Evolutionary conservation across 2,329 filamentous ascomycete genomes (phyloP), one percentile per base, ranked within the genome.

Genomic region (Lachnellula hyalina): DNA sequence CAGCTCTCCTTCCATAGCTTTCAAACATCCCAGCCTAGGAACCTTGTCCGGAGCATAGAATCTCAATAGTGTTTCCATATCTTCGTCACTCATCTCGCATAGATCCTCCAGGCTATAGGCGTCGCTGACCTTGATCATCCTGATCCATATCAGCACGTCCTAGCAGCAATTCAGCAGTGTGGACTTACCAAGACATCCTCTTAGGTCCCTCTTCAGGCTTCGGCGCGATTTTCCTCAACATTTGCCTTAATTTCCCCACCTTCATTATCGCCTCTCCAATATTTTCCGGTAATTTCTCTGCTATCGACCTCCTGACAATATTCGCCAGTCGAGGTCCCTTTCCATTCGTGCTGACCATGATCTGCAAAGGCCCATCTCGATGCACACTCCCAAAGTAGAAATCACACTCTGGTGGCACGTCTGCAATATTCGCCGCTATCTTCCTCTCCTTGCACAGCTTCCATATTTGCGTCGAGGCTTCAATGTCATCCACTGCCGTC

Each of bases 311-410:
- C 52, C 93, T 78, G 49, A 99, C 88, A 47, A 92, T 85, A 63
- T 90, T 93, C 9, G 94, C 94, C 60, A 99, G 75, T 68, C 93
- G 86, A 0, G 94, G 94, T 0, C 94, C 94, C 70, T 96, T 96
- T 51, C 94, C 94, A 70, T 97, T 99, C 36, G 94, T 99, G 75
- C 89, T 95, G 64, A 99, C 93, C 94, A 99, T 99, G 67, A 99
- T 87, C 76, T 99, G 94, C 57, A 99, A 74, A 5, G 94, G 94
- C 0, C 94, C 94, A 70, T 99, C 94, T 49, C 94, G 86, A 73
- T 99, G 90, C 40, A 96, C 86, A 69, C 89, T 94, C 59, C 94
- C 94, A 74, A 99, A 99, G 78, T 96, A 99, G 70, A 99, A 99
- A 69, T 99, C 94, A 73, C 94, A 99, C 72, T 99, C 94, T 0